These are phyloP conservation scores for Scheffersomyces illinoinensis DNA, from an alignment of 1,139 yeast genomes.

Conservation along the genomic window DNA sequence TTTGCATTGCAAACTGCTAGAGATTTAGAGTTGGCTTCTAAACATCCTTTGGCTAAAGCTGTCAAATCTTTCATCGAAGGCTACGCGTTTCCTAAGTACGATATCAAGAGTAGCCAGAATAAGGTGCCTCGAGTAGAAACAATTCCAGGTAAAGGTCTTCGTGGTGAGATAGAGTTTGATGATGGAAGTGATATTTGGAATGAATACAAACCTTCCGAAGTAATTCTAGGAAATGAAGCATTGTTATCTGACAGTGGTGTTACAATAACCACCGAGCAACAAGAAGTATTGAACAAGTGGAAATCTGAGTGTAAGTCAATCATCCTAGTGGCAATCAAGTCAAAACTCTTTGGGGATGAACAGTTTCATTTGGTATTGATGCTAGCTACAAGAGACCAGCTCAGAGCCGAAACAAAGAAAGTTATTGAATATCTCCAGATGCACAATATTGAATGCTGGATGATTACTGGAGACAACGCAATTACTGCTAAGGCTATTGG, in stretches of 20 bases:
- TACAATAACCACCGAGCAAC: slow-evolving; percentile 24
- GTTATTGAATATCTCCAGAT: slow-evolving; percentile 50
- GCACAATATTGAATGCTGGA: slow-evolving; percentile 60
- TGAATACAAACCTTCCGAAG: slow-evolving; percentile 34
- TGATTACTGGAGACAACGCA: slow-evolving; percentile 71
- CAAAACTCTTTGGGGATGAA: slow-evolving; percentile 26
- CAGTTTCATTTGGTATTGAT: slow-evolving; percentile 43
- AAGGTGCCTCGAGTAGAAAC: slow-evolving; percentile 52
- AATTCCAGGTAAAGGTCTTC: slow-evolving; percentile 60
- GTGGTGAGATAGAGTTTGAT: slow-evolving; percentile 38
- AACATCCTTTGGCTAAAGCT: slow-evolving; percentile 69
- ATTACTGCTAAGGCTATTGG: slow-evolving; percentile 72
- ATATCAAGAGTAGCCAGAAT: slow-evolving; percentile 27
- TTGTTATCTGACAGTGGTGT: slow-evolving; percentile 48
- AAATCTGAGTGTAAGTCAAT: slow-evolving; percentile 65
- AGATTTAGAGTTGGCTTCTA: slow-evolving; percentile 65
- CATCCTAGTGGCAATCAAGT: slow-evolving; percentile 51
- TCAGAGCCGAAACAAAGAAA: slow-evolving; percentile 59
- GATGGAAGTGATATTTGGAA: slow-evolving; percentile 28
- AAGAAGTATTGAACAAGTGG: slow-evolving; percentile 48
- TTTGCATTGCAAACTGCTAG: slow-evolving; percentile 51
- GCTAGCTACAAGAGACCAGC: slow-evolving; percentile 64
- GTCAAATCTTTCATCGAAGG: slow-evolving; percentile 44
- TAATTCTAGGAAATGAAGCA: slow-evolving; percentile 66
- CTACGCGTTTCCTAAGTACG: slow-evolving; percentile 12